Base-by-base conservation (phyloP, 2,329 filamentous ascomycete species). In the Colletotrichum horii region DNA sequence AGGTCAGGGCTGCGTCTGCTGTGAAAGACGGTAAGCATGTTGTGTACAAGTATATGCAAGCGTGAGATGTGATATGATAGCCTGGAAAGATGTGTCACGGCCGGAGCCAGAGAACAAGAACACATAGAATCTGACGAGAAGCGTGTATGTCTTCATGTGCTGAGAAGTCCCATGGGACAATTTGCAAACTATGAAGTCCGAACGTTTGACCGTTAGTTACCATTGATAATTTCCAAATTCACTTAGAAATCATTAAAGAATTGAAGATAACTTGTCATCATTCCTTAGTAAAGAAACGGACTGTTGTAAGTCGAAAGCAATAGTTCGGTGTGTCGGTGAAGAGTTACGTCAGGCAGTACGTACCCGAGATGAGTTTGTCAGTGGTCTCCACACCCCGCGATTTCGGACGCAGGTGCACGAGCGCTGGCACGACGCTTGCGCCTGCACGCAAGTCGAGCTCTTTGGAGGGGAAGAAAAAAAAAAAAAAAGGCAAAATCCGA, bases 301-400 rank as follows among this genome's bases (percentile, higher is more conserved):
- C 30, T 34, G 28, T 15, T 58, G 22, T 58, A 19, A 28, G 55
- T 26, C 1, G 3, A 43, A 34, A 48, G 66, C 48, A 28, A 34
- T 4, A 2, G 3, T 61, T 71, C 28, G 61, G 34, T 75, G 72
- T 66, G 4, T 26, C 48, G 64, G 60, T 74, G 55, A 62, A 60
- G 15, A n/a, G 28, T 38, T 75, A 68, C 73, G 73, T 75, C 70
- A 75, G 56, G 36, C 15, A 56, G 64, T 73, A 68, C 62, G 69
- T 72, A 68, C 55, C 62, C 19, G n/a, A 60, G 24, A 22, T 16
- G 43, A 30, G 55, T 26, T 38, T 22, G 24, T 14, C 26, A n/a
- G 36, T 48, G 38, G 38, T 62, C 65, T 66, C 74, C 74, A 69
- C 74, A 76, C 74, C 74, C 74, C 74, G 71, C 74, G 74, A 76